Base-by-base conservation (phyloP, 2,329 filamentous ascomycete species). In the Apiospora aurea region DNA sequence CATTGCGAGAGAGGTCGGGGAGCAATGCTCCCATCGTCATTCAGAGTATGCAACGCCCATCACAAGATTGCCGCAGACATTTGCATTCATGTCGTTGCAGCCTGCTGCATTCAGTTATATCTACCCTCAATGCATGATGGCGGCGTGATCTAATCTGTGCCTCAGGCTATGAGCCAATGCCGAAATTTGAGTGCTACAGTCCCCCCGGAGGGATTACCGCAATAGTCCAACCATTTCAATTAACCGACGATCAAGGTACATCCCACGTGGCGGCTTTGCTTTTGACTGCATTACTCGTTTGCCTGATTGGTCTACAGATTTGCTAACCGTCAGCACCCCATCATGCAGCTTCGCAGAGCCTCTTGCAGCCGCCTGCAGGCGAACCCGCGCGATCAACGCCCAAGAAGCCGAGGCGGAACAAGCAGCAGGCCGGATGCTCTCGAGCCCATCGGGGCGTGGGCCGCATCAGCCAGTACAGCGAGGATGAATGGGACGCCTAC, bases 391-490 rank as follows among this genome's bases (percentile, higher is more conserved):
- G 57, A 41, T 64, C 34, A 13, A 38, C 18, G 7, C 57, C 34
- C 10, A 64, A 41, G 34, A 38, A 34, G 34, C 21, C 57, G 34
- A 64, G 57, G 29, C 57, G 57, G n/a, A 41, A 4, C 29, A 64
- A 24, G 57, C 57, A 24, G 57, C 57, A 38, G 21, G 57, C 57
- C 8, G 57, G 41, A 18, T 38, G 16, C 10, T 8, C 57, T 64
- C 57, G 57, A 21, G 34, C 34, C 8, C 57, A 64, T 24, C 18
- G 57, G 18, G 57, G 57, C 8, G 57, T 64, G 8, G 57, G 57
- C 8, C 57, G 57, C 34, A 64, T 64, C 34, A 64, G 57, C 57
- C 57, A 64, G 34, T 64, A 64, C 57, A 64, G 57, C 57, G 57
- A 64, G 34, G 57, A 38, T 6, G 34, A 64, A 24, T 64, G 57